Conservation (phyloP, 2,329 filamentous ascomycete species). For the Coleophoma crateriformis region DNA sequence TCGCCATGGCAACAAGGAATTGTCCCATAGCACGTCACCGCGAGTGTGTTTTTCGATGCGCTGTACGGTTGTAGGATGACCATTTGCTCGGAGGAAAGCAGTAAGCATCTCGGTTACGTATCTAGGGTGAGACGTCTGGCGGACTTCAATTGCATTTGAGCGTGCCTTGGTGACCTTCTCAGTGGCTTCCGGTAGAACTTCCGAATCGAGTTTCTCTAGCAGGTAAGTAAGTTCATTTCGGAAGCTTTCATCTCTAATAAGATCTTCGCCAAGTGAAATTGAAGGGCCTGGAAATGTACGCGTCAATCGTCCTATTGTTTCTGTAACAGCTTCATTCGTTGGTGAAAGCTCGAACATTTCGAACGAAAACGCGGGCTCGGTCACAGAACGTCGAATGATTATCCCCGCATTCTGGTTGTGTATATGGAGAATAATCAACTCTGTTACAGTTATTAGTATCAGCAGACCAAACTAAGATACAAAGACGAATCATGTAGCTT, state of each 20-base stretch:
- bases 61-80: constrained; percentile 13
- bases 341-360: constrained; percentile 41
- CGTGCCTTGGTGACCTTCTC: constrained; percentile 17
- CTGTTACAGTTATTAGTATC: constrained; percentile 6
- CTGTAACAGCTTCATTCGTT: constrained; percentile 28
- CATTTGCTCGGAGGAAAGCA: constrained; percentile 33
- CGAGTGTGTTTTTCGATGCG: constrained; percentile 43
- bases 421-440: constrained; percentile 32
- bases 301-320: constrained; percentile 29
- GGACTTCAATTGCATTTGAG: constrained; percentile 33
- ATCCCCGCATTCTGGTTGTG: constrained; percentile 38
- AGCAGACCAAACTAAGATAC: too few species aligned
- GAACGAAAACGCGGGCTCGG: constrained; percentile 18
- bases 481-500: not conserved
- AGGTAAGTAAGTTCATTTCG: constrained; percentile 4
- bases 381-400: constrained; percentile 25
- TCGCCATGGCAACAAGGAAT: constrained; percentile 35
- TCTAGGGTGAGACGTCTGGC: constrained; percentile 41
- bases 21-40: constrained; percentile 44
- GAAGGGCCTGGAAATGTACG: constrained; percentile 36
- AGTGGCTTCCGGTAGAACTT: constrained; percentile 5
- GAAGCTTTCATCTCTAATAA: constrained; percentile 18
- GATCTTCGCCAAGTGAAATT: constrained; percentile 21
- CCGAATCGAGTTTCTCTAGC: constrained; percentile 10
- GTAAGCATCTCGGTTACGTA: constrained; percentile 46